Evolutionary conservation across 2,329 filamentous ascomycete genomes (phyloP).

Genomic region (Westerdykella sp.): DNA sequence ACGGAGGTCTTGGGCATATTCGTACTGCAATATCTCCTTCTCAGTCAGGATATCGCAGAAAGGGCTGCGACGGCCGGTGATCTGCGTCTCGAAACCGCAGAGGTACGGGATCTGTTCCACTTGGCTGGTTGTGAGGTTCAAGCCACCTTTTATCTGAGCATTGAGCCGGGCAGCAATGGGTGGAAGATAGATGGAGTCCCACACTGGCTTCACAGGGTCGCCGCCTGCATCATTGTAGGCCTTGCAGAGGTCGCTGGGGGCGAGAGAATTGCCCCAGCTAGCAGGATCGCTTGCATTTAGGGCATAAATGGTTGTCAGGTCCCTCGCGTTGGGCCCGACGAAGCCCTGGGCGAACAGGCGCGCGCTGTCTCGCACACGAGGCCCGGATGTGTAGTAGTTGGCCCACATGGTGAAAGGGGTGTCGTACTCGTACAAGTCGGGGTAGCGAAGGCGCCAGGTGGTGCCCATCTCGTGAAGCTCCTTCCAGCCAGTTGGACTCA

Average conservation of each 20-base stretch:
- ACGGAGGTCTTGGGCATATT: constrained; percentile 61
- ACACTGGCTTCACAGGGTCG: too few species aligned
- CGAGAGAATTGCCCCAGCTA: constrained; percentile 55
- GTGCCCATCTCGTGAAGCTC: constrained; percentile 55
- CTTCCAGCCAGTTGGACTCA: constrained; percentile 58
- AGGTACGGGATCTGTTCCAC: constrained; percentile 58
- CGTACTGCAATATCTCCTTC: constrained; percentile 57
- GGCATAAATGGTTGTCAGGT: constrained; percentile 51
- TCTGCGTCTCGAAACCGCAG: constrained; percentile 67
- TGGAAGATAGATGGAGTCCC: constrained; percentile 50
- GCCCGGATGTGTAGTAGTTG: constrained; percentile 52
- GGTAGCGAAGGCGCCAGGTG: constrained; percentile 41
- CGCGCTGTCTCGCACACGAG: constrained; percentile 57
- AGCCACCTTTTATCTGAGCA: constrained; percentile 47
- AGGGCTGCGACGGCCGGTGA: constrained; percentile 53
- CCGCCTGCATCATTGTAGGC: too few species aligned
- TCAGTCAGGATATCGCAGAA: constrained; percentile 59
- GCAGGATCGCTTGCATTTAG: constrained; percentile 51
- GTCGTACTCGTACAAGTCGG: constrained; percentile 46
- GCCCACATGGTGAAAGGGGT: constrained; percentile 55
- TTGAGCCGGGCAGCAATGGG: constrained; percentile 52
- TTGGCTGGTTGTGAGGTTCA: constrained; percentile 51
- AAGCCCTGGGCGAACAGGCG: constrained; percentile 57
- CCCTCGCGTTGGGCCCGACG: constrained; percentile 50
- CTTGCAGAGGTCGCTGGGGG: too few species aligned